Base-by-base conservation (phyloP, 257 asterid species). In the Cynanchum wilfordii region DNA sequence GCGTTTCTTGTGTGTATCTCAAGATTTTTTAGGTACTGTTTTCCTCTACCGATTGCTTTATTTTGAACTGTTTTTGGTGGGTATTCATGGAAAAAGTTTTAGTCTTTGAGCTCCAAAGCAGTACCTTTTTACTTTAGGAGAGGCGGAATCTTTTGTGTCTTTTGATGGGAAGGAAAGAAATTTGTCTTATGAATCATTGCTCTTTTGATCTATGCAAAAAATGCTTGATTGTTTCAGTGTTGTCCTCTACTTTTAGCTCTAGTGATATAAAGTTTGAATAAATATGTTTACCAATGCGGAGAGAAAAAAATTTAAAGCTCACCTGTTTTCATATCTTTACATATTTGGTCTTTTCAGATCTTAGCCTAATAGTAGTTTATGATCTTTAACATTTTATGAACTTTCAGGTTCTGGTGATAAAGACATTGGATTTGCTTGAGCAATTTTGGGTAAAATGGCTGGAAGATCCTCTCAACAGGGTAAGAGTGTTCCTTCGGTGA, bases 1-100 rank as follows among this genome's bases (percentile, higher is more conserved):
- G 49, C 73, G 55, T 24, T 78, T 29, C 40, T 54, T 73, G 51
- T 65, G 51, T 65, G 77, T 73, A 15, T 72, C 79, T 72, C 58
- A 56, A 70, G 74, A 50, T 70, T 73, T 33, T 33, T 62, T 82
- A 70, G 86, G 86, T 86, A 78, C 66, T 42, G 47, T 66, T 69
- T 51, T 11, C 15, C 15, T 22, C 1, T 60, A 63, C 24, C 52
- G 73, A 3, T 76, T 74, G 58, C 57, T 75, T 75, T 79, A 17
- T 17, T 66, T 71, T 52, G 50, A 73, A 68, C 19, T 62, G 30
- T 30, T 67, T 56, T 38, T 25, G 9, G 22, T 38, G 62, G 55
- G 58, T 29, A 77, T 15, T 58, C 45, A 25, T 45, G 59, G 63
- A 27, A 67, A 56, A 77, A 59, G 72, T 68, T 84, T 69, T 78